Conservation (phyloP, 2,329 filamentous ascomycete genomes). For the Neonectria neomacrospora region DNA sequence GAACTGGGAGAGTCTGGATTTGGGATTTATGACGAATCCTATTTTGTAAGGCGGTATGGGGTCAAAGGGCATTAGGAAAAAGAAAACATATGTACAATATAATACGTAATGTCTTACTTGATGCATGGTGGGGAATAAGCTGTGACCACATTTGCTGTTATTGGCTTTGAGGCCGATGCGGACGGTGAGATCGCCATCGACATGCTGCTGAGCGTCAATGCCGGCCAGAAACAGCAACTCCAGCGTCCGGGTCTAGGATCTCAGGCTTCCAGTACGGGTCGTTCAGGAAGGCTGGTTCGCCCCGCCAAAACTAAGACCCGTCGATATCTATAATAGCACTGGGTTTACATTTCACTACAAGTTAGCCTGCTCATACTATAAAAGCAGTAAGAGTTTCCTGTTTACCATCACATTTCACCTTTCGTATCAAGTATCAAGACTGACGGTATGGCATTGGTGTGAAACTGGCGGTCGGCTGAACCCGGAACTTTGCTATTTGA, state of each 20-base stretch:
- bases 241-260: conserved; percentile 38
- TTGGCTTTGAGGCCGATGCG: conserved; percentile 31
- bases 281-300: conserved; percentile 40
- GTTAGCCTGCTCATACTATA: too few relatives aligned
- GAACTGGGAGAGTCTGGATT: conserved; percentile 22
- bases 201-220: conserved; percentile 41
- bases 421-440: too few relatives aligned
- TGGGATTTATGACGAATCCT: conserved; percentile 5
- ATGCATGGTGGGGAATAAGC: not conserved
- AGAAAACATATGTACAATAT: not conserved
- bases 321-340: not conserved
- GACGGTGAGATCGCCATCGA: conserved; percentile 42
- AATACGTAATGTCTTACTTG: not conserved
- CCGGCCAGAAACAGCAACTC: conserved; percentile 37
- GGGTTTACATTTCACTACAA: too few relatives aligned
- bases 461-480: too few relatives aligned
- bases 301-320: not conserved
- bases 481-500: too few relatives aligned
- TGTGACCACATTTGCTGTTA: not conserved
- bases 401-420: too few relatives aligned
- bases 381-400: too few relatives aligned
- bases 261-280: conserved; percentile 41
- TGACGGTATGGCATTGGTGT: too few relatives aligned
- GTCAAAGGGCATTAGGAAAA: not conserved
- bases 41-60: not conserved